These are phyloP conservation scores for Rosa multiflora DNA, from an alignment of 306 rosid genomes.

Conservation along the genomic window DNA sequence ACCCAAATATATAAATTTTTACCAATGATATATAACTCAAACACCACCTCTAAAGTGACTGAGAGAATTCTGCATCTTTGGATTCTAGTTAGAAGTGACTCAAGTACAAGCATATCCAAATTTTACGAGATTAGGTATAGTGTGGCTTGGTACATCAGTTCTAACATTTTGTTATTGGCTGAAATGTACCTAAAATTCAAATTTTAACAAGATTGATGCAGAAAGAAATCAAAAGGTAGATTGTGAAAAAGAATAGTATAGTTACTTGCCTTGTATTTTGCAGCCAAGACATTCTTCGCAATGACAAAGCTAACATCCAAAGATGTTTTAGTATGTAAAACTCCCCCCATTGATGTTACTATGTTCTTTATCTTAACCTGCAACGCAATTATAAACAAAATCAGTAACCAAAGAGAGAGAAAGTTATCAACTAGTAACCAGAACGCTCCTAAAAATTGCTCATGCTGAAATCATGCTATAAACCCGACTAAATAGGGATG, in stretches of 20 bases:
- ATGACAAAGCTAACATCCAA: conserved; percentile 76
- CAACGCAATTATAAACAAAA: conserved; percentile 9
- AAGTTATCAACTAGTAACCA: background rate
- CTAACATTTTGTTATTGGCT: background rate
- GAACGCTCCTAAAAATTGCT: background rate
- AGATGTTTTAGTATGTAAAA: conserved; percentile 56
- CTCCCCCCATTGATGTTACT: conserved; percentile 91
- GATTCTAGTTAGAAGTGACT: background rate
- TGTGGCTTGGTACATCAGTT: background rate
- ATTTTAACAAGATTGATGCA: background rate
- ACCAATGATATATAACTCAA: conserved; percentile 4
- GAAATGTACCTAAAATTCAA: background rate
- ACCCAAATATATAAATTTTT: background rate
- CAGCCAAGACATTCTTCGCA: conserved; percentile 85
- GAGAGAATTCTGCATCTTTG: conserved; percentile 3
- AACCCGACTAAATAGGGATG: background rate
- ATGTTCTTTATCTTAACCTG: conserved; percentile 73
- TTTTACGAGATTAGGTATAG: background rate
- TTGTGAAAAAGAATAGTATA: conserved; percentile 26
- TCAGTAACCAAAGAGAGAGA: conserved; percentile 8
- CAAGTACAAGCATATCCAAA: background rate
- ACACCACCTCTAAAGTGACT: conserved; percentile 11
- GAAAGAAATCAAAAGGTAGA: background rate
- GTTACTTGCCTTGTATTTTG: conserved; percentile 72
- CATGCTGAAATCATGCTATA: background rate